These are phyloP conservation scores for Nicotiana sylvestris DNA, from an alignment of 257 asterid species.

Conservation along the genomic window DNA sequence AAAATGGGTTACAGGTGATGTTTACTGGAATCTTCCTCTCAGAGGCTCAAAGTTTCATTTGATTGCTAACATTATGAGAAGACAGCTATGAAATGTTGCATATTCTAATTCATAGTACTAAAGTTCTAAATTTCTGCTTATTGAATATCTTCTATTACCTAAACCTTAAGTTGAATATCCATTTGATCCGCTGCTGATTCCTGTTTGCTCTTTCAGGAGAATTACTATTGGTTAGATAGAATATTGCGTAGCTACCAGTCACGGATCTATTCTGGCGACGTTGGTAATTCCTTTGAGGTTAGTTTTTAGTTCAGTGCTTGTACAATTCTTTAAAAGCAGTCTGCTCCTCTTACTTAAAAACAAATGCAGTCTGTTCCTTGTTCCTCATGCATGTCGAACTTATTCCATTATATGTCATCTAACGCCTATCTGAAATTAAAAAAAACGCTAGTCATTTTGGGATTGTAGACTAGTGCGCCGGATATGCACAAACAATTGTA, in stretches of 20 bases:
- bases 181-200: slow-evolving; percentile 24
- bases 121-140: background rate
- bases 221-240: slow-evolving; percentile 81
- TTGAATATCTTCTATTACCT: background rate
- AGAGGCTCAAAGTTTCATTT: background rate
- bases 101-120: background rate
- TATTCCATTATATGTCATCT: background rate
- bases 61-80: background rate
- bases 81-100: background rate
- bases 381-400: background rate
- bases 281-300: slow-evolving; percentile 78
- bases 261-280: slow-evolving; percentile 76
- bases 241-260: slow-evolving; percentile 92
- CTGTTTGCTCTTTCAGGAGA: slow-evolving; percentile 53
- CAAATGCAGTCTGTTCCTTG: background rate
- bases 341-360: background rate
- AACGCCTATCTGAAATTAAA: background rate
- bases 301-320: slow-evolving; percentile 17
- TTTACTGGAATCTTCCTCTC: slow-evolving; percentile 12
- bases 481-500: background rate
- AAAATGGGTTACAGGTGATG: slow-evolving; percentile 85
- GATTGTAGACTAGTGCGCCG: background rate
- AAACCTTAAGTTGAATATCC: background rate
- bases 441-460: background rate
- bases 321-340: slow-evolving; percentile 6